Base-by-base conservation (phyloP, 345 rosid genomes). In the Garcia nutans region DNA sequence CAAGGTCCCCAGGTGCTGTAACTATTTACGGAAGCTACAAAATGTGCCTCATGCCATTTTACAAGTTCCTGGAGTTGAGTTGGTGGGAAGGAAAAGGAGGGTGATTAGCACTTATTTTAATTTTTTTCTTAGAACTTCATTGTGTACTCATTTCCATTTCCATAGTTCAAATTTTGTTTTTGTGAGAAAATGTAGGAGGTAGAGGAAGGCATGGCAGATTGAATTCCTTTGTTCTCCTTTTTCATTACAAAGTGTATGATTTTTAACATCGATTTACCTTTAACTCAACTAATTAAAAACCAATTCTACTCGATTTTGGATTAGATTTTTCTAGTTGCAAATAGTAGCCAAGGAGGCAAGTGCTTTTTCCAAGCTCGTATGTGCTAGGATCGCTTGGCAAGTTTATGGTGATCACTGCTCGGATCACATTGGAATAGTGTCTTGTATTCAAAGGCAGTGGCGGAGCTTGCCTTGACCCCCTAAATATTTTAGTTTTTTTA, bases 1-100 rank as follows among this genome's bases (percentile, higher is more conserved):
- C 5, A 59, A 28, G 6, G 23, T 41, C 22, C 16, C 22, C 59
- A 16, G 63, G 37, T 47, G 52, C 22, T 71, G 76, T 55, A 62
- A 63, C 31, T 50, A 57, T 37, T 61, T 47, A 73, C 4, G 33
- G 74, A 68, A 58, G 74, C 59, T 8, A 5, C 68, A 33, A 76
- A 31, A 59, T 9, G 22, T 22, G 79, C 55, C 74, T 33, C 31
- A 24, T 52, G 49, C 61, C 13, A 37, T 11, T 52, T 61, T 64
- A n/a, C 13, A 57, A 12, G 37, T 63, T 26, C 26, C 9, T 31
- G 9, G 33, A 24, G 15, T 71, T 15, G 54, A 65, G 16, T 6
- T 58, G 41, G 54, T 22, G 37, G 66, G 22, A 23, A 37, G 55
- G 17, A 54, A 54, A 57, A 31, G 56, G 72, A 24, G n/a, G 52